A percentile compares a stretch with the other conserved stretches of the same genome.
These are phyloP conservation scores for Amanita phalloides DNA, from an alignment of 768 basidiomycete species.

Conservation along the genomic window DNA sequence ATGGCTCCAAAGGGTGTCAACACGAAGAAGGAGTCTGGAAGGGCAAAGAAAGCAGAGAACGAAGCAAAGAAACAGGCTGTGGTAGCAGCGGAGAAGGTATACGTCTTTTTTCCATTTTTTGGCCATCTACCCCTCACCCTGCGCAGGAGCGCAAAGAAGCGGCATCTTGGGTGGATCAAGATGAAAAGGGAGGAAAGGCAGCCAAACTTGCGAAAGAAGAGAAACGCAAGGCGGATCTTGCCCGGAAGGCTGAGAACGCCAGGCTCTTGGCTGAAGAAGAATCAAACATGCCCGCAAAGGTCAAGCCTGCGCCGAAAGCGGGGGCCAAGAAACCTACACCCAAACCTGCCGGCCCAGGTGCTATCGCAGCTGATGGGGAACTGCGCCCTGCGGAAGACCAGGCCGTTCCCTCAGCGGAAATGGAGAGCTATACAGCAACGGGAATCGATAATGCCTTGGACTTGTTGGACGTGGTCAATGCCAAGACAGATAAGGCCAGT, in stretches of 20 bases:
- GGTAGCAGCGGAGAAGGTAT: slow-evolving; percentile 50
- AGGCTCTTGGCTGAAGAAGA: slow-evolving; percentile 87
- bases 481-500: slow-evolving; percentile 89
- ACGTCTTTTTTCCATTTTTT: slow-evolving; percentile 5
- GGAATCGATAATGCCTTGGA: slow-evolving; percentile 90
- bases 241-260: slow-evolving; percentile 81
- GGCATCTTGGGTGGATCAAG: slow-evolving; percentile 53
- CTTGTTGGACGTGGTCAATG: slow-evolving; percentile 78
- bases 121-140: neutral
- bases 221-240: slow-evolving; percentile 70
- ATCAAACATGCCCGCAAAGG: slow-evolving; percentile 42
- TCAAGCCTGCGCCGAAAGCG: slow-evolving; percentile 55
- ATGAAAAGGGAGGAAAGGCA: slow-evolving; percentile 50
- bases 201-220: slow-evolving; percentile 66
- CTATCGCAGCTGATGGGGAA: slow-evolving; percentile 66
- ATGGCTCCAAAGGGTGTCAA: slow-evolving; percentile 89
- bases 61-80: slow-evolving; percentile 69
- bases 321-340: slow-evolving; percentile 30
- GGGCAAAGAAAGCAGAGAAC: slow-evolving; percentile 89
- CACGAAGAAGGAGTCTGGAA: slow-evolving; percentile 85
- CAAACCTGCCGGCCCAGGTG: slow-evolving; percentile 77
- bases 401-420: slow-evolving; percentile 19
- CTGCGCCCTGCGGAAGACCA: slow-evolving; percentile 20
- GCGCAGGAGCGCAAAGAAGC: slow-evolving; percentile 64
- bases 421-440: slow-evolving; percentile 70